phyloP scores from a whole-genome alignment of 257 asterid species.

The Nicotiana sylvestris region DNA sequence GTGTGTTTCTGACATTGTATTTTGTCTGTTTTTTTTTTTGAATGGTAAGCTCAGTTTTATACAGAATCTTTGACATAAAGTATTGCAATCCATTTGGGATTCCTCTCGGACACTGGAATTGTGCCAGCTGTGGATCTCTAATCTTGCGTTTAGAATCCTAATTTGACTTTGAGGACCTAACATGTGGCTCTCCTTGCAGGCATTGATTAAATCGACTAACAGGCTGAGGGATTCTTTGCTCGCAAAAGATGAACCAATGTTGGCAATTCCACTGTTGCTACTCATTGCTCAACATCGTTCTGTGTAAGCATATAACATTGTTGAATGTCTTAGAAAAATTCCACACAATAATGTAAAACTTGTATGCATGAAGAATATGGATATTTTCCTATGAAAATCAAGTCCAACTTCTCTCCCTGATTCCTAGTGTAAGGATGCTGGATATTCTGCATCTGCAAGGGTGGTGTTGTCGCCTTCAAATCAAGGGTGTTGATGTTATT shows the following conservation, averaged over 20 bases:
- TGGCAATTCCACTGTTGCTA: slow-evolving; percentile 91
- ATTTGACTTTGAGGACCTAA: not conserved
- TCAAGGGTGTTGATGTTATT: not conserved
- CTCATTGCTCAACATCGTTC: slow-evolving; percentile 97
- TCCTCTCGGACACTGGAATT: not conserved
- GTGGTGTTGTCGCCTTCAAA: not conserved
- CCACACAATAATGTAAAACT: not conserved
- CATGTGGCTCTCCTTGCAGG: slow-evolving; percentile 44
- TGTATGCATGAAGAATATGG: not conserved
- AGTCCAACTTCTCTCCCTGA: not conserved
- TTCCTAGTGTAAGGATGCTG: not conserved
- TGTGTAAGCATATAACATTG: slow-evolving; percentile 47
- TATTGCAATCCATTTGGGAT: not conserved
- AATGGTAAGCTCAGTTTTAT: not conserved
- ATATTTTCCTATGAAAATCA: not conserved
- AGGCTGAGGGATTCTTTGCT: slow-evolving; percentile 91
- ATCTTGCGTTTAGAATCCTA: not conserved
- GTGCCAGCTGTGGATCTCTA: not conserved
- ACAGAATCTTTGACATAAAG: not conserved
- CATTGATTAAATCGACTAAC: slow-evolving; percentile 87
- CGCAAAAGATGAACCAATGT: slow-evolving; percentile 83
- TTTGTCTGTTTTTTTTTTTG: not conserved
- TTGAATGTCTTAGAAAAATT: not conserved
- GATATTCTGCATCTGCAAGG: not conserved
- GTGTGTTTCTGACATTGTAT: not conserved